Base-by-base conservation (phyloP, 768 basidiomycete species). In the Trametes villosa region DNA sequence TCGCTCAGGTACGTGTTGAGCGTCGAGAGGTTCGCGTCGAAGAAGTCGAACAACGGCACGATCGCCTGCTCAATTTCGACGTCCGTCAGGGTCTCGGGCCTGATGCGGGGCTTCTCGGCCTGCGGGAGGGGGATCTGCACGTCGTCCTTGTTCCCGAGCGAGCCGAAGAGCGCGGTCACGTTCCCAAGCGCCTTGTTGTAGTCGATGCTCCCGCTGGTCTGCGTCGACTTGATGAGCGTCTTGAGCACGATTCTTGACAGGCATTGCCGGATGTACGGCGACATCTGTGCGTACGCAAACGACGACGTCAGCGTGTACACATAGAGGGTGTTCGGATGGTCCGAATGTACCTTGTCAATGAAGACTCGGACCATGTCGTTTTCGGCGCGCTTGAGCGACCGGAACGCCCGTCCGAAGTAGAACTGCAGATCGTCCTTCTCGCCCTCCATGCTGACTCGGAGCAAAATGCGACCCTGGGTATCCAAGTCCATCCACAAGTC, bases 401-500 rank as follows among this genome's bases (percentile, higher is more conserved):
- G 82, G 82, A 99, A 99, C 3, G 89, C 96, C 31, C 95, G 83
- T 27, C 97, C 97, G 69, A 98, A 99, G 79, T 91, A 96, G 79
- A 97, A 99, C 66, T 92, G 92, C 9, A 94, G 92, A 71, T 99
- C 97, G 67, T 97, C 95, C 75, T 96, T 95, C 81, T 98, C 97
- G 53, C 96, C 95, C 70, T 99, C 97, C 95, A 98, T 97, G 70
- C 94, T 96, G 59, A 98, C 83, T 20, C 97, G 85, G 31, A 97
- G 78, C 36, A 97, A 76, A 50, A 98, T 82, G 33, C 94, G 85
- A 5, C 97, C 95, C 54, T 86, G 82, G 0, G 88, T 86, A 70
- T 98, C 96, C 17, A 98, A 78, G 61, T 93, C 90, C 77, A 96
- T 83, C 91, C 95, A 95, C 8, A 96, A 72, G 60, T 99, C 97